Conservation (phyloP, 2,329 filamentous ascomycete genomes). For the Neoarthrinium moseri region DNA sequence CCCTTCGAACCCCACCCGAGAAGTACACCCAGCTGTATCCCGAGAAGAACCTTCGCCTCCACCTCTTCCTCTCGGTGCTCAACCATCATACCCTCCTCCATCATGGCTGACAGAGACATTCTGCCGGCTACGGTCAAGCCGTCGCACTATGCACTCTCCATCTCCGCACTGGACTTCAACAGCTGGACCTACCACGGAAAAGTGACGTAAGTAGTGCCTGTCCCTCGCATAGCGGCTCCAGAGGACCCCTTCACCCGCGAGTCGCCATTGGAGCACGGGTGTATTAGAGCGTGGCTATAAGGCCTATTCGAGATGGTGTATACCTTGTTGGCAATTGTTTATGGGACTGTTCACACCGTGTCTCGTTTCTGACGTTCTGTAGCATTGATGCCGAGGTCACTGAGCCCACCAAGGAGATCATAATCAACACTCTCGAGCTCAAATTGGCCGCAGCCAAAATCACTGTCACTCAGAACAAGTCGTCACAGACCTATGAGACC, state of each 20-base stretch:
- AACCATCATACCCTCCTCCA: conserved; percentile 31
- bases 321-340: no score
- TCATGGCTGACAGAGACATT: conserved; percentile 61
- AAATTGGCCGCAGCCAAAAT: conserved; percentile 69
- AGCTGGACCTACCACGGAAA: conserved; percentile 78
- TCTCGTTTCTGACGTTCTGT: no score
- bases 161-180: conserved; percentile 77
- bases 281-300: no score
- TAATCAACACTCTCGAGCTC: conserved; percentile 83
- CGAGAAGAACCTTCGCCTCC: conserved; percentile 22
- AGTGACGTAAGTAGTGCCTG: conserved; percentile 51
- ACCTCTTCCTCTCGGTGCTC: conserved; percentile 23
- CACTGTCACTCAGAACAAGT: conserved; percentile 55
- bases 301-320: no score
- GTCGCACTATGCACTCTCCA: conserved; percentile 78
- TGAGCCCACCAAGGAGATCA: conserved; percentile 71
- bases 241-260: no score
- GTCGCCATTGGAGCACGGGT: no score
- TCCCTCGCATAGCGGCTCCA: no score
- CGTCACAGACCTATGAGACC: conserved; percentile 56
- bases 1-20: not conserved
- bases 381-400: conserved; percentile 75
- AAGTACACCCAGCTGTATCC: not conserved
- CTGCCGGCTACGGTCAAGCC: conserved; percentile 71
- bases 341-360: no score